phyloP scores from a whole-genome alignment of 805 yeast genomes.

The Zygotorulaspora danielsina region DNA sequence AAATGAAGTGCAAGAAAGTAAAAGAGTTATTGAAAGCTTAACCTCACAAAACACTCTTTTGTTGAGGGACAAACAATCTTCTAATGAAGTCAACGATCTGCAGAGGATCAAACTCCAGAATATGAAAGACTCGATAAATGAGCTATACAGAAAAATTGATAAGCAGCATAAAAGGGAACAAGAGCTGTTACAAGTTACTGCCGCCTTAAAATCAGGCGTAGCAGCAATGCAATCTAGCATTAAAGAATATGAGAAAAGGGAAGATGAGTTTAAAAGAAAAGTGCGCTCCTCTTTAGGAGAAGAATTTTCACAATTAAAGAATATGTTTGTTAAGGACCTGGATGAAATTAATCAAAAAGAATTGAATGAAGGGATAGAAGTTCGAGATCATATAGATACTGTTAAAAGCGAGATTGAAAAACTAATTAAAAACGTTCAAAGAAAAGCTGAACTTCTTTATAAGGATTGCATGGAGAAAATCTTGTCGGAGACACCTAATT shows the following conservation, averaged over 20 bases:
- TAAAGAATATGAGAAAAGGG: constrained; percentile 22
- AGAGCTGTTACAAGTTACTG: constrained; percentile 22
- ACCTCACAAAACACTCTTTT: constrained; percentile 36
- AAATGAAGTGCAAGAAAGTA: constrained; percentile 46
- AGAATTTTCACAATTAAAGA: constrained; percentile 20
- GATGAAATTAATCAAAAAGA: constrained; percentile 14
- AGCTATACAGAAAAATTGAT: constrained; percentile 28
- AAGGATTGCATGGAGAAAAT: constrained; percentile 25
- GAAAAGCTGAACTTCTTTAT: constrained; percentile 22
- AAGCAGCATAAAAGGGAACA: constrained; percentile 28
- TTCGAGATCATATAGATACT: constrained; percentile 18
- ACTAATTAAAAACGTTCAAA: constrained; percentile 17
- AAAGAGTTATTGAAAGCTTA: constrained; percentile 40
- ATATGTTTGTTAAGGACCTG: constrained; percentile 18
- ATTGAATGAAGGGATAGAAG: constrained; percentile 9
- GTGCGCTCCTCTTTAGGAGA: constrained; percentile 25
- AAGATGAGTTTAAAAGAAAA: constrained; percentile 18
- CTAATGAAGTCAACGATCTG: constrained; percentile 26
- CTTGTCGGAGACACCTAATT: constrained; percentile 22
- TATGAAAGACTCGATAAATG: constrained; percentile 24
- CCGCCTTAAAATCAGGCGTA: constrained; percentile 20
- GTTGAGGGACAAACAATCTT: constrained; percentile 30
- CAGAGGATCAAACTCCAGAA: constrained; percentile 27
- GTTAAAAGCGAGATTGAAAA: constrained; percentile 20
- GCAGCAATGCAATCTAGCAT: constrained; percentile 22